A percentile compares a stretch with the other conserved stretches of the same genome.
These are phyloP conservation scores for Cystofilobasidium macerans DNA, from an alignment of 768 basidiomycete genomes.

Conservation along the genomic window DNA sequence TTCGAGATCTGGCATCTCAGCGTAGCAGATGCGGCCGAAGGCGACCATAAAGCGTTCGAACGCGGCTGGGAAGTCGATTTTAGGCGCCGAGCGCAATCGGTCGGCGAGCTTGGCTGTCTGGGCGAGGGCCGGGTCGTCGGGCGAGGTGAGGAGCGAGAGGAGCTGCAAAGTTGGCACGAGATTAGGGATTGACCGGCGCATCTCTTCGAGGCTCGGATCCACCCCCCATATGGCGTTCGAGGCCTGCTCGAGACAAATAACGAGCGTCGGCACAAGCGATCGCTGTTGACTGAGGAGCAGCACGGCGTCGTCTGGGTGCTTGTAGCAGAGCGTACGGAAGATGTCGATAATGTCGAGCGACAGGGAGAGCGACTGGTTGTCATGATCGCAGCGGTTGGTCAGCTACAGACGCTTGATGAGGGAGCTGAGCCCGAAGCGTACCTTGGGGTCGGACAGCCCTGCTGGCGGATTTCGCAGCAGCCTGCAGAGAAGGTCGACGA, in stretches of 20 bases:
- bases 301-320: conserved; percentile 31
- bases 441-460: not conserved
- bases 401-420: no score
- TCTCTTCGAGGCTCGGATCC: conserved; percentile 1
- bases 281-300: conserved; percentile 30
- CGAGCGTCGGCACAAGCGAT: conserved; percentile 30
- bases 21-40: conserved; percentile 34
- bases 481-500: conserved; percentile 17
- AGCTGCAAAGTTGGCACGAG: conserved; percentile 28
- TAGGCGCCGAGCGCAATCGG: conserved; percentile 20
- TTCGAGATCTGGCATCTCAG: conserved; percentile 27
- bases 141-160: conserved; percentile 29
- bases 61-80: conserved; percentile 32
- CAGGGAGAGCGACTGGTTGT: conserved; percentile 10
- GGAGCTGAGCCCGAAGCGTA: not conserved
- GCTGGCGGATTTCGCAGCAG: conserved; percentile 15
- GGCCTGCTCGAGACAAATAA: conserved; percentile 30
- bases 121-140: conserved; percentile 7
- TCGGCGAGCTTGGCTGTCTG: conserved; percentile 9
- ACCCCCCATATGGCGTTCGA: conserved; percentile 32
- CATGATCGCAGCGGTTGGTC: no score
- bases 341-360: conserved; percentile 27
- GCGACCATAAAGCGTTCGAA: conserved; percentile 33
- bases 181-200: conserved; percentile 26
- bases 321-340: conserved; percentile 29